These are phyloP conservation scores for Dioszegia crocea DNA, from an alignment of 768 basidiomycete species.

Conservation along the genomic window DNA sequence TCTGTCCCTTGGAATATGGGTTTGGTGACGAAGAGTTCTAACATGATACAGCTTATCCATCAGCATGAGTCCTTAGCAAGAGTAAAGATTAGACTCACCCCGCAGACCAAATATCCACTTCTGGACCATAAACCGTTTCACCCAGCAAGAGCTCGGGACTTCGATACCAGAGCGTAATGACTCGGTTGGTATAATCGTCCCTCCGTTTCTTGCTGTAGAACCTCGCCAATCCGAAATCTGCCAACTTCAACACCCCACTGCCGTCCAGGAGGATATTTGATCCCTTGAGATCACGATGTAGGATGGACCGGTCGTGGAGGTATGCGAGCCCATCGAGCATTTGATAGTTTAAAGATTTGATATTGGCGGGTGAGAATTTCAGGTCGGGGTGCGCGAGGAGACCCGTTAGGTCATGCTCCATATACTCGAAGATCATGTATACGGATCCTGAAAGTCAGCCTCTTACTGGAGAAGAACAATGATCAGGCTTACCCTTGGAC, in stretches of 20 bases:
- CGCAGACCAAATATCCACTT: conserved; percentile 99
- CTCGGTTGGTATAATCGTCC: conserved; percentile 97
- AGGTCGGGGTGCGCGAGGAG: conserved; percentile 82
- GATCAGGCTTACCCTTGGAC: conserved; percentile 66
- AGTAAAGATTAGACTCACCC: conserved; percentile 63
- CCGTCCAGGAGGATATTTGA: conserved; percentile 95
- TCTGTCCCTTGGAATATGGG: conserved; percentile 98
- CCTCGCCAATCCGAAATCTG: conserved; percentile 93
- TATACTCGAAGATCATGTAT: conserved; percentile 99
- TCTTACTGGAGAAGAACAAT: background rate
- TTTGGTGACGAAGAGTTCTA: conserved; percentile 91
- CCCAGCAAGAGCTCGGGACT: conserved; percentile 93
- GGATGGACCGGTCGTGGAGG: conserved; percentile 89
- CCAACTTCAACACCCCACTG: conserved; percentile 87
- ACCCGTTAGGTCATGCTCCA: conserved; percentile 97
- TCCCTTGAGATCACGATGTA: conserved; percentile 98
- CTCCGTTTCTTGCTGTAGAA: conserved; percentile 87
- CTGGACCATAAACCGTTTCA: conserved; percentile 91
- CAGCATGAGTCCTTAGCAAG: background rate
- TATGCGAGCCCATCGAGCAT: conserved; percentile 94
- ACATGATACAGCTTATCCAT: conserved; percentile 81
- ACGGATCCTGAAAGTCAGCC: conserved; percentile 65
- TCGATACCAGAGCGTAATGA: conserved; percentile 98
- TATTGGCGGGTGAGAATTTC: conserved; percentile 73
- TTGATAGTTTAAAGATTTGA: conserved; percentile 92